Percentiles rank a stretch among this genome's conserved stretches.
Evolutionary conservation across 305 asterid genomes (phyloP).

Genomic region (Fraxinus sp.): DNA sequence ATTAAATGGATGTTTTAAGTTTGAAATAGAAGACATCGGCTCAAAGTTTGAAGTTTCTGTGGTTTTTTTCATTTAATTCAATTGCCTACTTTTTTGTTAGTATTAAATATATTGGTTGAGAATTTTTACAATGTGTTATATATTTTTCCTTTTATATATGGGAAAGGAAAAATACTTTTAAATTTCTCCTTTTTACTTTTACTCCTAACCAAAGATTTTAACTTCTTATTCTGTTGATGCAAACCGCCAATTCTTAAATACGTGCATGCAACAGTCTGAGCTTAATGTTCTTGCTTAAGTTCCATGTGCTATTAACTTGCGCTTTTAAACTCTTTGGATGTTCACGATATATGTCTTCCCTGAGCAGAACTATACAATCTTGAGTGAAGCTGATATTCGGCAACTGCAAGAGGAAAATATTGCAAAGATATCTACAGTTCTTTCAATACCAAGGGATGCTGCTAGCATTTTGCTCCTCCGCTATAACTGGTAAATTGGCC

Average conservation of each 20-base stretch:
- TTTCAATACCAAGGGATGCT: constrained; percentile 78
- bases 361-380: constrained; percentile 64
- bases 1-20: neutral
- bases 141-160: neutral
- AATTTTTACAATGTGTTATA: neutral
- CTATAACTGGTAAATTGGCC: constrained; percentile 70
- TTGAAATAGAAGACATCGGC: constrained; percentile 5
- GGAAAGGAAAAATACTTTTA: neutral
- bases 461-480: constrained; percentile 90
- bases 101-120: neutral
- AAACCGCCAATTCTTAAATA: neutral
- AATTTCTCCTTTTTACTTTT: neutral
- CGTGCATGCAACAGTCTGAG: constrained; percentile 12
- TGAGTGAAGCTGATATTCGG: constrained; percentile 74
- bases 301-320: neutral
- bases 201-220: constrained; percentile 14
- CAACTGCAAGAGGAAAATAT: constrained; percentile 79
- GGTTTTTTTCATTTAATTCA: neutral
- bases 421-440: constrained; percentile 69
- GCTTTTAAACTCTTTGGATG: constrained; percentile 19
- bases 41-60: constrained; percentile 17
- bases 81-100: neutral
- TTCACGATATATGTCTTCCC: constrained; percentile 17
- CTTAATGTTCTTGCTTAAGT: neutral
- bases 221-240: neutral